These are phyloP conservation scores for Pelargonium citronellum DNA, from an alignment of 441 rosid species.

Conservation along the genomic window DNA sequence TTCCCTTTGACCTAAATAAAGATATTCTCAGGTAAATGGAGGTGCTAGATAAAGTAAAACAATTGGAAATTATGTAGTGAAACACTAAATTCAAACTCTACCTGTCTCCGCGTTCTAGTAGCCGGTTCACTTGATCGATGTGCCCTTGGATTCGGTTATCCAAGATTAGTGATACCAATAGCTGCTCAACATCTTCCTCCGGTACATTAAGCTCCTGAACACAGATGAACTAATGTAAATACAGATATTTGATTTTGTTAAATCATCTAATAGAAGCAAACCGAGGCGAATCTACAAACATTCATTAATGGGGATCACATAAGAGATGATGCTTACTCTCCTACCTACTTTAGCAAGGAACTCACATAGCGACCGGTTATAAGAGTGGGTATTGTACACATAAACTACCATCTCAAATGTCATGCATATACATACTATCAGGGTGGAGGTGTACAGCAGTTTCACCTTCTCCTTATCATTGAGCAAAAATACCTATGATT, in stretches of 20 bases:
- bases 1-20: conserved; percentile 69
- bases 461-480: too few species aligned
- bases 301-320: neutral
- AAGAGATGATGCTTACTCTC: neutral
- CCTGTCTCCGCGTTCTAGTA: conserved; percentile 90
- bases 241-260: neutral
- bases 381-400: neutral
- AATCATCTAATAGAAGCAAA: neutral
- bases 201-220: conserved; percentile 91
- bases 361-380: neutral
- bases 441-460: too few species aligned
- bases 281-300: neutral
- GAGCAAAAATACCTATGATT: too few species aligned
- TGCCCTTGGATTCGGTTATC: conserved; percentile 93
- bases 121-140: conserved; percentile 91
- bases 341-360: neutral
- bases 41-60: neutral
- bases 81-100: conserved; percentile 11
- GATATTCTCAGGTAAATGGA: conserved; percentile 1
- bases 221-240: conserved; percentile 2
- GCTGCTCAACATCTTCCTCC: conserved; percentile 88
- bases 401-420: neutral
- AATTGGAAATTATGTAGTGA: neutral
- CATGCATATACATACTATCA: too few species aligned
- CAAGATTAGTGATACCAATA: conserved; percentile 77